Conservation (phyloP, 257 asterid genomes). For the Jaltomata sinuosa region DNA sequence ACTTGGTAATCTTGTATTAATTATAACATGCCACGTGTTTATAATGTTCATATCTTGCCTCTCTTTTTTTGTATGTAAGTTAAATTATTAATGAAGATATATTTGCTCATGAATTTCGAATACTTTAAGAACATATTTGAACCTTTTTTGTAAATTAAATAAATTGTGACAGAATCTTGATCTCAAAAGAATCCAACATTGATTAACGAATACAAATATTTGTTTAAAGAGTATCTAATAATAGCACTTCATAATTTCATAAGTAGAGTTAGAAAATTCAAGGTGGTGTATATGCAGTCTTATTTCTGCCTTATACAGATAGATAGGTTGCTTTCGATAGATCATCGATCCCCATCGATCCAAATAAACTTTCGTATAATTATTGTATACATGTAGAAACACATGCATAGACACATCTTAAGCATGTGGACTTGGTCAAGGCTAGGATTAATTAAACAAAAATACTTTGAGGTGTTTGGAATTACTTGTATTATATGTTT, state of each 20-base stretch:
- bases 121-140: not conserved
- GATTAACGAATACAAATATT: too few relatives aligned
- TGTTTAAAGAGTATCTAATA: too few relatives aligned
- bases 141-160: not conserved
- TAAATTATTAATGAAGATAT: not conserved
- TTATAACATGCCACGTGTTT: not conserved
- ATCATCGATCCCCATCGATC: too few relatives aligned
- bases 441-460: constrained; percentile 15
- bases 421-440: constrained; percentile 21
- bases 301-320: too few relatives aligned
- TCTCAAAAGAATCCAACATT: too few relatives aligned
- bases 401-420: not conserved
- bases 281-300: too few relatives aligned
- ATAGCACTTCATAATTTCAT: too few relatives aligned
- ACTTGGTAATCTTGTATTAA: not conserved
- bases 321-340: too few relatives aligned
- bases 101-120: not conserved
- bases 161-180: too few relatives aligned
- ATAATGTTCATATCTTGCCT: not conserved
- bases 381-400: not conserved
- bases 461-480: constrained; percentile 10
- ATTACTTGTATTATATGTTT: constrained; percentile 23
- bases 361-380: not conserved
- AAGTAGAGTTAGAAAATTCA: too few relatives aligned
- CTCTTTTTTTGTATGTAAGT: too few relatives aligned